phyloP scores from a whole-genome alignment of 2,329 filamentous ascomycete genomes.

The Xylariales sp. region DNA sequence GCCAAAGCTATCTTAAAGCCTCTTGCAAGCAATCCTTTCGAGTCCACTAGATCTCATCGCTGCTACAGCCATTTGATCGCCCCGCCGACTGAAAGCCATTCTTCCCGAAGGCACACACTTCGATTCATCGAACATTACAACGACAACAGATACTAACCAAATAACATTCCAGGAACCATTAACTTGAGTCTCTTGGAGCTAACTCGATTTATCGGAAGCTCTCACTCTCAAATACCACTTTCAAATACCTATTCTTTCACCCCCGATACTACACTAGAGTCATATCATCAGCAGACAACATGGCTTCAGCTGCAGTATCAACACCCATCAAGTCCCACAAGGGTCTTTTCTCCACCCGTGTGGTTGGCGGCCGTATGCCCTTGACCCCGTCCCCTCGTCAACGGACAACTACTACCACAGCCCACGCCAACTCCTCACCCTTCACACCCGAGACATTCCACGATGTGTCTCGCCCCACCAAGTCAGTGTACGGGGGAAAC shows the following conservation, averaged over 20 bases:
- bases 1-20: conserved; percentile 44
- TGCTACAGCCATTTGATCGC: conserved; percentile 59
- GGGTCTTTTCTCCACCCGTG: conserved; percentile 90
- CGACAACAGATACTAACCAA: conserved; percentile 59
- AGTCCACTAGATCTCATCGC: conserved; percentile 64
- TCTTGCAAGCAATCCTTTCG: conserved; percentile 50
- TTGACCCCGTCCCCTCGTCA: conserved; percentile 88
- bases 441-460: conserved; percentile 77
- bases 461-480: conserved; percentile 64
- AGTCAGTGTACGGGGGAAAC: conserved; percentile 85
- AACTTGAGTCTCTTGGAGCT: conserved; percentile 70
- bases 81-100: conserved; percentile 58
- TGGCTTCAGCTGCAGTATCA: conserved; percentile 86
- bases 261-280: conserved; percentile 51
- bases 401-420: conserved; percentile 63
- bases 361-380: conserved; percentile 93
- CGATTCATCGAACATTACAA: conserved; percentile 61
- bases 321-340: conserved; percentile 96
- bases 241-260: conserved; percentile 50
- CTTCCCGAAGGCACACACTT: conserved; percentile 56
- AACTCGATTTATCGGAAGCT: conserved; percentile 58
- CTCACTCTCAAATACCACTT: conserved; percentile 47
- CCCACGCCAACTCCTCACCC: conserved; percentile 73
- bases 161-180: conserved; percentile 65
- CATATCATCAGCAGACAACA: conserved; percentile 59